These are phyloP conservation scores for Eucalyptus lansdowneana DNA, from an alignment of 345 rosid genomes.

Conservation along the genomic window DNA sequence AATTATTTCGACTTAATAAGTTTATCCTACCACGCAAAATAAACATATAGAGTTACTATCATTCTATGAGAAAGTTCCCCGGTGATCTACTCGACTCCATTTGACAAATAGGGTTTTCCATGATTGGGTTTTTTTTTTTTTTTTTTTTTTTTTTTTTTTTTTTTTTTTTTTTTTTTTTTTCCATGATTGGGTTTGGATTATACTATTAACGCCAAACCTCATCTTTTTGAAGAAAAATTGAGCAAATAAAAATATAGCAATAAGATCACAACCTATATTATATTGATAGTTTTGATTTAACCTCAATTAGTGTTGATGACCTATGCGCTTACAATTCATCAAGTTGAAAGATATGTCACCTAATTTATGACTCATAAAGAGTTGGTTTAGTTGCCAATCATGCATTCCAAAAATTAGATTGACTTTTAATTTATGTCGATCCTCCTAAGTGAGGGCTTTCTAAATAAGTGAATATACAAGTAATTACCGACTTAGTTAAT, in stretches of 20 bases:
- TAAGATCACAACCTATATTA: neutral
- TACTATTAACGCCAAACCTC: neutral
- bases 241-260: neutral
- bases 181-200: neutral
- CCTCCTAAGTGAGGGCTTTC: neutral
- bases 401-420: neutral
- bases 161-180: no score
- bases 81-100: neutral
- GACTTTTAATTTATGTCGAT: neutral
- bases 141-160: no score
- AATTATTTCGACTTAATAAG: neutral
- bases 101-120: neutral
- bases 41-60: neutral
- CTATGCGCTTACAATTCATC: neutral
- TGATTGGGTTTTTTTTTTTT: neutral
- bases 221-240: neutral
- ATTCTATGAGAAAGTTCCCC: neutral
- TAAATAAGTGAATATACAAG: neutral
- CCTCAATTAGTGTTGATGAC: neutral
- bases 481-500: neutral
- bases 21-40: neutral
- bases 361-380: neutral
- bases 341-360: neutral
- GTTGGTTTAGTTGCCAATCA: neutral
- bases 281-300: neutral